Base-by-base conservation (phyloP, 768 basidiomycete species). In the Xerocomellus chrysenteron region DNA sequence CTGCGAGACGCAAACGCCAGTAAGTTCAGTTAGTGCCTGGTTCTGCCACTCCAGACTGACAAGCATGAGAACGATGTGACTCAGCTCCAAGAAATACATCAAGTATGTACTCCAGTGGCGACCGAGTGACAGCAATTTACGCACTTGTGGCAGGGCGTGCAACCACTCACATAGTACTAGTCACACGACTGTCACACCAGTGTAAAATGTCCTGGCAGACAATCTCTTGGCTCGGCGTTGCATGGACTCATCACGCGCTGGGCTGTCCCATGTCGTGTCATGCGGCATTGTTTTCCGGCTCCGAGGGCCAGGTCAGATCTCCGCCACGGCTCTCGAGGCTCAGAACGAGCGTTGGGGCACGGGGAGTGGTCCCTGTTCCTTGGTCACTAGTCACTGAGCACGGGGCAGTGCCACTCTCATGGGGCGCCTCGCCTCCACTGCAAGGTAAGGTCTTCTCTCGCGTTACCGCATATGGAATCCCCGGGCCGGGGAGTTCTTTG, bases 261-360 rank as follows among this genome's bases (percentile, higher is more conserved):
- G 52, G 57, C 33, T 39, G 52, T 50, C 35, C 30, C 35, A 49
- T 52, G 54, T 59, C 50, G 50, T 54, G 54, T 47, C 50, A 26
- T 36, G 44, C 42, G 16, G 43, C 19, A 16, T 6, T 54, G 52
- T 54, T 45, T 35, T 57, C 55, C 68, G 64, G 67, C 52, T 58
- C 68, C 66, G 68, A 68, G 60, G 63, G 43, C 28, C 57, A 39
- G 50, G 55, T 24, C 62, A 53, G 58, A 60, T 59, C 57, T 52
- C 56, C 36, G 46, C 47, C 33, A 62, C 33, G 47, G 41, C 33
- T 49, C 47, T 57, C 43, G 50, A 51, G 51, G 46, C 37, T 56
- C 24, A 36, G 41, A 39, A 35, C 33, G 35, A 54, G 58, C 45
- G 36, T 53, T 57, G 48, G 40, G 53, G 55, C 42, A 48, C 45